Evolutionary conservation across 805 yeast species (phyloP).

Genomic region (Torulaspora gathmanii): DNA sequence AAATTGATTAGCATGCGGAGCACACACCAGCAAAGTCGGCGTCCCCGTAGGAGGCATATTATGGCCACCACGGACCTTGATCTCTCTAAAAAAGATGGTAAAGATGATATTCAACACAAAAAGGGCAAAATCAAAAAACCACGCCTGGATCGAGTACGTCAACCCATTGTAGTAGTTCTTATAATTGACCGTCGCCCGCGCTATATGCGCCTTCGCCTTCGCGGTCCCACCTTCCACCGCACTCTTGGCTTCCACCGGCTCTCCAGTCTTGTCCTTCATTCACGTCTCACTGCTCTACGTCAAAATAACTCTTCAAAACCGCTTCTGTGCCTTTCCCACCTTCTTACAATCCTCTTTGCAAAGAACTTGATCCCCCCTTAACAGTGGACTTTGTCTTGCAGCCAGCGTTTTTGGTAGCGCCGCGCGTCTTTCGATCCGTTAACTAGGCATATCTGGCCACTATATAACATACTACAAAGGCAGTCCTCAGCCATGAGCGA

Average conservation of each 20-base stretch:
- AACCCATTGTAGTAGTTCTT: conserved; percentile 29
- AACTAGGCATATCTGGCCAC: no score
- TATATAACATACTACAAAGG: no score
- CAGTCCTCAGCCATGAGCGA: no score
- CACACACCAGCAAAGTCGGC: conserved; percentile 73
- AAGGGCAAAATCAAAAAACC: conserved; percentile 32
- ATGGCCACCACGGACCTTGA: conserved; percentile 59
- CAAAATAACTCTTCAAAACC: no score
- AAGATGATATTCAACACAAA: conserved; percentile 30
- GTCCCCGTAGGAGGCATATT: conserved; percentile 30
- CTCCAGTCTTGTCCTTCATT: background rate
- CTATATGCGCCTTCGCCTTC: conserved; percentile 24
- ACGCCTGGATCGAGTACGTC: conserved; percentile 22
- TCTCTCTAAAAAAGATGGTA: conserved; percentile 62
- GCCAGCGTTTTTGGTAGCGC: no score
- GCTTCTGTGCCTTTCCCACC: no score
- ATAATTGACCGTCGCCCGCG: conserved; percentile 17
- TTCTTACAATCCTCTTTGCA: no score
- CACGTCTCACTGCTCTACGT: no score
- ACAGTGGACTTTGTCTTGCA: no score
- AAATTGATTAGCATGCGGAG: conserved; percentile 86
- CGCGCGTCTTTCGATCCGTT: no score
- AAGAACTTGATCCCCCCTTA: no score
- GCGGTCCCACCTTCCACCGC: background rate
- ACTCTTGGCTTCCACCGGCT: no score